A percentile compares a stretch with the other conserved stretches of the same genome.
Evolutionary conservation across 108 stramenopile species (phyloP).

Genomic region (Discostella stelligeroides): DNA sequence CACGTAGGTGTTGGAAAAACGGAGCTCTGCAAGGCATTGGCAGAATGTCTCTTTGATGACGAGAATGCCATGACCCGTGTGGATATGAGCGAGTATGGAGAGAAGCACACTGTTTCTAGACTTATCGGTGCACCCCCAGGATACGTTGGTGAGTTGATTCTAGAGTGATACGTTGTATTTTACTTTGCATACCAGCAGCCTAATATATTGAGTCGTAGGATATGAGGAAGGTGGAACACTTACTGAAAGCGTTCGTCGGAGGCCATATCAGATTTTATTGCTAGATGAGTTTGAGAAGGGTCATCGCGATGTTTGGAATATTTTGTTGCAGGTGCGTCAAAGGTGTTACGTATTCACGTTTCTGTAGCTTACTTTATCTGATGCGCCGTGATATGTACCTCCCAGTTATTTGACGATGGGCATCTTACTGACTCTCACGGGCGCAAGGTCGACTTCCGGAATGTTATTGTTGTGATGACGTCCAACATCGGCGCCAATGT

Average conservation of each 20-base stretch:
- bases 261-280: constrained; percentile 86
- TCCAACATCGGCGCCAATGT: constrained; percentile 76
- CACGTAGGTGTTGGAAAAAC: constrained; percentile 95
- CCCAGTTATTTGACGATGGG: constrained; percentile 87
- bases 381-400: too few species aligned
- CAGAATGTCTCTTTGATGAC: constrained; percentile 89
- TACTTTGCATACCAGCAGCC: too few species aligned
- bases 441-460: constrained; percentile 72
- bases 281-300: constrained; percentile 86
- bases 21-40: constrained; percentile 89
- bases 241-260: constrained; percentile 76
- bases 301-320: constrained; percentile 82
- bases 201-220: too few species aligned
- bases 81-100: constrained; percentile 91
- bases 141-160: too few species aligned
- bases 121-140: constrained; percentile 85
- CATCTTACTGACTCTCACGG: constrained; percentile 79
- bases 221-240: constrained; percentile 84
- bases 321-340: too few species aligned
- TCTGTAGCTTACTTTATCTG: too few species aligned
- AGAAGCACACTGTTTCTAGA: constrained; percentile 83
- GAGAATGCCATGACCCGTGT: constrained; percentile 91
- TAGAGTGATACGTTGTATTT: too few species aligned
- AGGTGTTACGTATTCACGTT: too few species aligned
- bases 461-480: constrained; percentile 84